Evolutionary conservation across 176 grass and related monocot species (phyloP), one percentile per base, ranked within the genome.

Genomic region (Tillandsia fasciculata): DNA sequence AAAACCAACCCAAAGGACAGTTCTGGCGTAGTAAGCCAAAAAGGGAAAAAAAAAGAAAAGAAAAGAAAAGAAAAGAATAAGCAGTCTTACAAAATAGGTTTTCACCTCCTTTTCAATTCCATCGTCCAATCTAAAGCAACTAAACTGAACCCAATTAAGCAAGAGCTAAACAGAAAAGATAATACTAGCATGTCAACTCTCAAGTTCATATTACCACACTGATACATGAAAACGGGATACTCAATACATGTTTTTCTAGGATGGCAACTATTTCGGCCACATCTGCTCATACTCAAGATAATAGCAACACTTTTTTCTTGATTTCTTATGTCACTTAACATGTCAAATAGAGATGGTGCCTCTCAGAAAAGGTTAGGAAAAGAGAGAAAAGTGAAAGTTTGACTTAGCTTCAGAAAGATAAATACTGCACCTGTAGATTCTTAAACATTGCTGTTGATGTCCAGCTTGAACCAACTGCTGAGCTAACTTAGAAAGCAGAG

Each of bases 391-490:
- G 29, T 2, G 56, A 12, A 71, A 71, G 26, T 66, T 70, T 11
- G 13, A 48, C 11, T 67, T 48, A 10, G 61, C 73, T 1, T 53
- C 42, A 61, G 56, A 20, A 61, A 48, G 20, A 71, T 48, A 18
- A 42, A 66, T 15, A 61, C 12, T 26, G 1, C 82, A 92, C 95
- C 95, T 94, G 75, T 99, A 99, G 72, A 93, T 73, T 83, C 90
- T 88, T 52, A 88, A 77, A 50, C 94, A 99, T 63, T 93, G 82
- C 29, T 87, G 86, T 48, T 93, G 84, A 48, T 77, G 83, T 52
- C 94, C 94, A 72, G 82, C 90, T 83, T 90, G 90, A 75, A 99
- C 94, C 77, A 93, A 77, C 29, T 93, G 87, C 54, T 88, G 89
- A 71, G 90, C 87, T 66, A 99, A 74, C 86, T 99, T 99, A 79